Evolutionary conservation across 768 basidiomycete species (phyloP).

Genomic region (Podaxis sp.): DNA sequence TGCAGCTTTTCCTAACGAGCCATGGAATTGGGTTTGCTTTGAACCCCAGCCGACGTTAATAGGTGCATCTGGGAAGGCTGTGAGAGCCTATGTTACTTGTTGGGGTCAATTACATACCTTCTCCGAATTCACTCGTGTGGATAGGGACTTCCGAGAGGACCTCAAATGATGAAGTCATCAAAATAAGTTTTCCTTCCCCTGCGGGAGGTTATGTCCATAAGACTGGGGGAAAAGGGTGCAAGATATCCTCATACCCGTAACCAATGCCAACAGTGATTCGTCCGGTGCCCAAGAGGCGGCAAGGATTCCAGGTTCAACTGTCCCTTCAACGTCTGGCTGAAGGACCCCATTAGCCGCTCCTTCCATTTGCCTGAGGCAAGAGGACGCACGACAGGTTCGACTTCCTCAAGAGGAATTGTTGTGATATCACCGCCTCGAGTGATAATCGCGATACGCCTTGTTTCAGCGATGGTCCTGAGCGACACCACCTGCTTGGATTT

Average conservation of each 20-base stretch:
- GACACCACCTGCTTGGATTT: constrained; percentile 51
- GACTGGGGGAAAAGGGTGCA: neutral
- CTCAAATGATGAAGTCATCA: constrained; percentile 90
- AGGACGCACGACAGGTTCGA: constrained; percentile 41
- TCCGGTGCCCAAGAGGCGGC: constrained; percentile 92
- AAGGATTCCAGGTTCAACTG: constrained; percentile 80
- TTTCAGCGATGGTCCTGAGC: constrained; percentile 71
- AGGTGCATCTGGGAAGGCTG: constrained; percentile 60
- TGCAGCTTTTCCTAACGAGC: constrained; percentile 86
- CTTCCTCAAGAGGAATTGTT: constrained; percentile 56
- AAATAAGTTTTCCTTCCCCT: constrained; percentile 78
- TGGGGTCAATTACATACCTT: constrained; percentile 48
- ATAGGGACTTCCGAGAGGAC: constrained; percentile 79
- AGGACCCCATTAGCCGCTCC: constrained; percentile 16
- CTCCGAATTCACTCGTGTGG: constrained; percentile 77
- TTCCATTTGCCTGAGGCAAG: neutral
- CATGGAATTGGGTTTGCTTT: constrained; percentile 96
- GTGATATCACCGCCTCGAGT: constrained; percentile 83
- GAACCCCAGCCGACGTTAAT: constrained; percentile 99
- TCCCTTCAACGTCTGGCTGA: constrained; percentile 81
- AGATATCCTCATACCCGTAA: constrained; percentile 57
- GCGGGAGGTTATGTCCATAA: neutral
- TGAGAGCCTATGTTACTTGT: constrained; percentile 4
- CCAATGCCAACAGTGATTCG: constrained; percentile 78
- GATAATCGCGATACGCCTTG: constrained; percentile 62